phyloP scores from a whole-genome alignment of 78 protist genomes.

The Isochrysis galbana region DNA sequence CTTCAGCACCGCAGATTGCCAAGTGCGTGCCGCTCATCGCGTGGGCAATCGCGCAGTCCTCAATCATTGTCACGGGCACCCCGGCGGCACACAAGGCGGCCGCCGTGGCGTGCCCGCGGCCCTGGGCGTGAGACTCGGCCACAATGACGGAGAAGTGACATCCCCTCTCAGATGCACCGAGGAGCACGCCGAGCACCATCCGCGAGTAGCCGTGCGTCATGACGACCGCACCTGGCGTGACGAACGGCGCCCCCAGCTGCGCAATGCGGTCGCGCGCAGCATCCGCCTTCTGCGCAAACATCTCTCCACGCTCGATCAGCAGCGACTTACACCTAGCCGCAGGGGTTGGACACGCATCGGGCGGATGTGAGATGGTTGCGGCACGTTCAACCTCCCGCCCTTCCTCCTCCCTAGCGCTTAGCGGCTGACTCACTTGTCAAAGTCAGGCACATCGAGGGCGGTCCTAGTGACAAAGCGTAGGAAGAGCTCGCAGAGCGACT shows the following conservation, averaged over 20 bases:
- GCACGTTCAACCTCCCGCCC: too few species aligned
- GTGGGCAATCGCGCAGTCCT: slow-evolving; percentile 86
- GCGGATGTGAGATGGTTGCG: too few species aligned
- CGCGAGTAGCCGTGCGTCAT: slow-evolving; percentile 80
- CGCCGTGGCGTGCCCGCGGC: slow-evolving; percentile 62
- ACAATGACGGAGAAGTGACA: slow-evolving; percentile 71
- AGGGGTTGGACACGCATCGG: too few species aligned
- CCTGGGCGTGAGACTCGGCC: slow-evolving; percentile 75
- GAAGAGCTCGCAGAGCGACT: slow-evolving; percentile 75
- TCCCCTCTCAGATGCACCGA: slow-evolving; percentile 44
- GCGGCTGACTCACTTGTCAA: too few species aligned
- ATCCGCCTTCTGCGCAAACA: slow-evolving; percentile 39
- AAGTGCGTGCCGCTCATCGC: slow-evolving; percentile 75
- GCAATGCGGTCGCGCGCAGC: slow-evolving; percentile 63
- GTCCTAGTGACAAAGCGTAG: slow-evolving; percentile 71
- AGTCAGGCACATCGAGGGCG: slow-evolving; percentile 63
- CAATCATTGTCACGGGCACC: slow-evolving; percentile 81
- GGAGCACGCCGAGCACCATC: slow-evolving; percentile 66
- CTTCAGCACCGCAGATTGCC: slow-evolving; percentile 95
- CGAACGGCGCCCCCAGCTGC: slow-evolving; percentile 65
- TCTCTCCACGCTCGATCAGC: slow-evolving; percentile 72
- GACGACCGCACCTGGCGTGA: slow-evolving; percentile 74
- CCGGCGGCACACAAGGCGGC: slow-evolving; percentile 51
- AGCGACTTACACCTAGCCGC: slow-evolving; percentile 48
- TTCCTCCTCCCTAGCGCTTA: too few species aligned